phyloP scores from a whole-genome alignment of 805 yeast species.

The Zygotorulaspora chibaensis region DNA sequence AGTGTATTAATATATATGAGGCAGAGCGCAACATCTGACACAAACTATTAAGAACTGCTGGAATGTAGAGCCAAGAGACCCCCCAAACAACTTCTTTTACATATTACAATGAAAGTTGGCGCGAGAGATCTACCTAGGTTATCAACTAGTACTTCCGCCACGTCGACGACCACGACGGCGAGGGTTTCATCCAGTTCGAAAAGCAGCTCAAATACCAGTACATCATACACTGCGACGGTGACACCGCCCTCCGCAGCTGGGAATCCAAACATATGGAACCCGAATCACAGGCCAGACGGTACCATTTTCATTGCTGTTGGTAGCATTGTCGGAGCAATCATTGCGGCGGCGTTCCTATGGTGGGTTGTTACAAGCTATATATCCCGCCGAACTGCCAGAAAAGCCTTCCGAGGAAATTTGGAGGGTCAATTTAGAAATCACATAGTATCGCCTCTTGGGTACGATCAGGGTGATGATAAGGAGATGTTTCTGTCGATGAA shows the following conservation, averaged over 20 bases:
- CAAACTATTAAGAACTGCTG: no score
- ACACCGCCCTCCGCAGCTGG: constrained; percentile 50
- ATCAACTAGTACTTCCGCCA: constrained; percentile 6
- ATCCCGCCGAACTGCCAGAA: constrained; percentile 51
- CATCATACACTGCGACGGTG: constrained; percentile 32
- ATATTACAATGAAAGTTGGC: constrained; percentile 13
- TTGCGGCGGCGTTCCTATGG: constrained; percentile 49
- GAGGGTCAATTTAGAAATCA: constrained; percentile 23
- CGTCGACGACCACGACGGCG: constrained; percentile 6
- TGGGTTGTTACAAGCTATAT: constrained; percentile 45
- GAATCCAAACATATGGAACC: constrained; percentile 61
- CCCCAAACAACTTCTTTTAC: background rate
- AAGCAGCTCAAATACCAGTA: constrained; percentile 11
- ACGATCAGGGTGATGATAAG: constrained; percentile 16
- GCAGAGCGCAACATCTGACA: no score
- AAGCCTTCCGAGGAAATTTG: constrained; percentile 24
- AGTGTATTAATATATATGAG: no score
- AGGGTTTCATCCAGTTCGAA: constrained; percentile 11
- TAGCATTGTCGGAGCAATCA: constrained; percentile 55
- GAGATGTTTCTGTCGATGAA: constrained; percentile 7
- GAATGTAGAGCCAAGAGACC: no score
- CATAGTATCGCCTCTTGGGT: constrained; percentile 13
- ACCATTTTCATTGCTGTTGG: constrained; percentile 84
- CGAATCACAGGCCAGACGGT: constrained; percentile 54
- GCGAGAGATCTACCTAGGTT: constrained; percentile 27